phyloP scores from a whole-genome alignment of 148 eudicot genomes.

The Rhododendron simsii region DNA sequence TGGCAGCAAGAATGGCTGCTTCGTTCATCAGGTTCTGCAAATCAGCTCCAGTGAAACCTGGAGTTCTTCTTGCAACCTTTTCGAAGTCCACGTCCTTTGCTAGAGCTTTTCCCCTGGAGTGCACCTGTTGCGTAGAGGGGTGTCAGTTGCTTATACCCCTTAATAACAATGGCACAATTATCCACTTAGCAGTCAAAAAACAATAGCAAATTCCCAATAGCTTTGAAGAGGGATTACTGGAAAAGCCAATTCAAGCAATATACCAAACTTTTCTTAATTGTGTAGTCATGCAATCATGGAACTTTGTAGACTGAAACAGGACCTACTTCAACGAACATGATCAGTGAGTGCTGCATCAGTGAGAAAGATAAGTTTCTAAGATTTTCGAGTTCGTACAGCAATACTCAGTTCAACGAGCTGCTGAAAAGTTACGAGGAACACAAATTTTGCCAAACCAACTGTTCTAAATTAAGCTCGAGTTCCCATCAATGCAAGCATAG shows the following conservation, averaged over 20 bases:
- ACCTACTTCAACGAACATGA: background rate
- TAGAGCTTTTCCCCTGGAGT: slow-evolving; percentile 96
- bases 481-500: background rate
- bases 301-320: background rate
- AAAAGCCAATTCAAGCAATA: background rate
- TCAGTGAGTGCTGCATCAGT: background rate
- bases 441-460: background rate
- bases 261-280: background rate
- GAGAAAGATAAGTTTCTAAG: background rate
- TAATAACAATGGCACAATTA: background rate
- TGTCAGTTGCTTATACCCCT: background rate
- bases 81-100: slow-evolving; percentile 98
- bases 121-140: slow-evolving; percentile 45
- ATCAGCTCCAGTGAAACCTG: slow-evolving; percentile 99
- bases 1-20: slow-evolving; percentile 98
- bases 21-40: slow-evolving; percentile 97
- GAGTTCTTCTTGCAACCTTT: slow-evolving; percentile 92
- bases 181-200: background rate
- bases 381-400: background rate
- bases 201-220: background rate
- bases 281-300: background rate
- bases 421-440: background rate
- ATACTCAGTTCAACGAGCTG: background rate
- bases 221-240: background rate
- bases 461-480: background rate